Conservation (phyloP, 2,329 filamentous ascomycete genomes). For the Sarocladium strictum region DNA sequence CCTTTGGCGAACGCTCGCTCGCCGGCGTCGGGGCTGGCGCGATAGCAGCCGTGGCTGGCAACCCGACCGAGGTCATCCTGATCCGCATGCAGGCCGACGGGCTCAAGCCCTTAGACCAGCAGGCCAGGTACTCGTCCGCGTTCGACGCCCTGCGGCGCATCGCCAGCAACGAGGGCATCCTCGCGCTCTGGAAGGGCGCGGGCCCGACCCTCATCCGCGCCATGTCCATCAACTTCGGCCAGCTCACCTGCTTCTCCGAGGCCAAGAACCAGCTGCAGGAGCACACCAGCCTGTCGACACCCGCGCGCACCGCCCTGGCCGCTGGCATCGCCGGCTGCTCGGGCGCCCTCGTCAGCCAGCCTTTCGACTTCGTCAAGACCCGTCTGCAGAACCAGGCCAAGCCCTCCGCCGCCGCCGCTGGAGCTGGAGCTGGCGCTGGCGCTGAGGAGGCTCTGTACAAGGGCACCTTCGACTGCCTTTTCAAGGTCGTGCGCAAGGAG, state of each 20-base stretch:
- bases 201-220: constrained; percentile 15
- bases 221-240: constrained; percentile 17
- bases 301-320: constrained; percentile 55
- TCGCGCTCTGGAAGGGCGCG: constrained; percentile 14
- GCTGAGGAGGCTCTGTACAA: not conserved
- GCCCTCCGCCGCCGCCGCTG: not conserved
- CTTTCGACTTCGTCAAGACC: constrained; percentile 71
- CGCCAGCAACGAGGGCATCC: constrained; percentile 12
- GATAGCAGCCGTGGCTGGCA: constrained; percentile 58
- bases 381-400: constrained; percentile 56
- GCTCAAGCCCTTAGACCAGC: constrained; percentile 17
- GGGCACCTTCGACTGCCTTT: not conserved
- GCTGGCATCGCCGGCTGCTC: constrained; percentile 65
- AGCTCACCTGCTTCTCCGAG: constrained; percentile 17
- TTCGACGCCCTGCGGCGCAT: constrained; percentile 15
- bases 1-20: constrained; percentile 57
- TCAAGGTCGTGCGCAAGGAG: not conserved
- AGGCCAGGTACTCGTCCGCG: constrained; percentile 12
- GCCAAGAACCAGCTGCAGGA: constrained; percentile 14
- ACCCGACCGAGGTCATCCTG: constrained; percentile 22
- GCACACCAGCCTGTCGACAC: constrained; percentile 34
- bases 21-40: constrained; percentile 63
- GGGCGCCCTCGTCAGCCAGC: constrained; percentile 61
- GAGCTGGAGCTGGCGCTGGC: too few relatives aligned
- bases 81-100: constrained; percentile 22